Base-by-base conservation (phyloP, 2,329 filamentous ascomycete species). In the Alternaria sp. region DNA sequence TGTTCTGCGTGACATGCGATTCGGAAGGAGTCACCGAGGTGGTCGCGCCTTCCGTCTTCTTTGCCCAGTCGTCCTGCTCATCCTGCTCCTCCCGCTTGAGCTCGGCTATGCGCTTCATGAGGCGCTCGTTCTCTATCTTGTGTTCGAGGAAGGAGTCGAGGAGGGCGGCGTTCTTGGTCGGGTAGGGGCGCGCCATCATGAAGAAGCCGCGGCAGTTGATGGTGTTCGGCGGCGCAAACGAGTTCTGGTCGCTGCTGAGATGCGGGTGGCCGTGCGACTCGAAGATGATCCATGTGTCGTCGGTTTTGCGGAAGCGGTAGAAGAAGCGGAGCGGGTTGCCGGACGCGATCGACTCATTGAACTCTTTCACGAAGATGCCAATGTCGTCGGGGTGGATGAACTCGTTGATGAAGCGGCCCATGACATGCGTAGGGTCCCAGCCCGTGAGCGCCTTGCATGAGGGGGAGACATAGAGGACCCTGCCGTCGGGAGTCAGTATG, bases 71-170 rank as follows among this genome's bases (percentile, higher is more conserved):
- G 62, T 91, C 90, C 15, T 86, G 85, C 64, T 96, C 94, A 58
- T 94, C 92, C 60, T 90, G 89, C 78, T 97, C 95, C 79, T 97
- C 95, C 65, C 88, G 87, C 70, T 92, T 92, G 58, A 97, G 84
- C 80, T 96, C 93, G 17, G 91, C 89, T 65, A 98, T 97, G 46
- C 93, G 89, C 71, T 93, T 91, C 73, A 89, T 89, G 52, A 98
- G 81, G 5, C 94, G 88, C 82, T 97, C 93, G 73, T 97, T 97
- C 79, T 97, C 95, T 58, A 97, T 95, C 81, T 97, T 97, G 82
- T 97, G 94, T 78, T 98, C 95, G 26, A 98, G 85, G 73, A 97
- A 97, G 0, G 93, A 96, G 81, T 98, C 94, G 19, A 97, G 85
- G 11, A 97, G 85, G 4, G 88, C 88, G 1, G 93, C 90, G 75